These are phyloP conservation scores for Aaosphaeria pasadenensis DNA, from an alignment of 2,329 filamentous ascomycete genomes.

Conservation along the genomic window DNA sequence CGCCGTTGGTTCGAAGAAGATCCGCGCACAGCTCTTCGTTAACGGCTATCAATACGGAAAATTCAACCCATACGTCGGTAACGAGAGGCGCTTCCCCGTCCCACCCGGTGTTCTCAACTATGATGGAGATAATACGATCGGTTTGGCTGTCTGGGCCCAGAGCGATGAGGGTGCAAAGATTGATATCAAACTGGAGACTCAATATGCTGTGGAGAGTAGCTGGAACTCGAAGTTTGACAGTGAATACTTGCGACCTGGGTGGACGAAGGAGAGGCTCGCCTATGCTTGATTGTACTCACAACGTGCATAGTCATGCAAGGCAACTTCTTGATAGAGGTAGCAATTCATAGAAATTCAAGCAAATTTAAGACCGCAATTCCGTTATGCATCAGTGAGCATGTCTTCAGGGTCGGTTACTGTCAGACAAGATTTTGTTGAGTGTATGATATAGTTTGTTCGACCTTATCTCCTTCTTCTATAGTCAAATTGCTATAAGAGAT, in stretches of 20 bases:
- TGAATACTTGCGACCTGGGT: conserved; percentile 50
- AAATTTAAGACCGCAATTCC: too few species aligned
- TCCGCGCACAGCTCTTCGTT: conserved; percentile 58
- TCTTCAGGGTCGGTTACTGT: too few species aligned
- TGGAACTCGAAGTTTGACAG: conserved; percentile 52
- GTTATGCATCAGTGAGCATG: too few species aligned
- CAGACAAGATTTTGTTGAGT: too few species aligned
- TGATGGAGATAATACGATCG: conserved; percentile 56
- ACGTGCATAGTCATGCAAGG: too few species aligned
- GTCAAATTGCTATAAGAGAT: too few species aligned
- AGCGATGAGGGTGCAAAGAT: conserved; percentile 50
- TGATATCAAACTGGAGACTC: conserved; percentile 50
- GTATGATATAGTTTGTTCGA: too few species aligned
- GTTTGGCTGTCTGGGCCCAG: conserved; percentile 60
- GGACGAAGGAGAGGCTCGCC: conserved; percentile 38
- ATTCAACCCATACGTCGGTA: conserved; percentile 59
- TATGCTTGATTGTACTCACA: conserved; percentile 19
- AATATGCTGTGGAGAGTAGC: conserved; percentile 54
- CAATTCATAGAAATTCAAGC: too few species aligned
- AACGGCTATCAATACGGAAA: conserved; percentile 65
- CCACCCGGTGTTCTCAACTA: conserved; percentile 60
- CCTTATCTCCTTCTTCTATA: too few species aligned
- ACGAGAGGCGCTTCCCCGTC: conserved; percentile 60
- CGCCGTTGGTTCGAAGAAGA: conserved; percentile 42
- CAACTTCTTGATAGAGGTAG: too few species aligned